Percentiles rank a stretch among this genome's conserved stretches.
Evolutionary conservation across 2,329 filamentous ascomycete species (phyloP).

Genomic region (Calonectria pauciramosa): DNA sequence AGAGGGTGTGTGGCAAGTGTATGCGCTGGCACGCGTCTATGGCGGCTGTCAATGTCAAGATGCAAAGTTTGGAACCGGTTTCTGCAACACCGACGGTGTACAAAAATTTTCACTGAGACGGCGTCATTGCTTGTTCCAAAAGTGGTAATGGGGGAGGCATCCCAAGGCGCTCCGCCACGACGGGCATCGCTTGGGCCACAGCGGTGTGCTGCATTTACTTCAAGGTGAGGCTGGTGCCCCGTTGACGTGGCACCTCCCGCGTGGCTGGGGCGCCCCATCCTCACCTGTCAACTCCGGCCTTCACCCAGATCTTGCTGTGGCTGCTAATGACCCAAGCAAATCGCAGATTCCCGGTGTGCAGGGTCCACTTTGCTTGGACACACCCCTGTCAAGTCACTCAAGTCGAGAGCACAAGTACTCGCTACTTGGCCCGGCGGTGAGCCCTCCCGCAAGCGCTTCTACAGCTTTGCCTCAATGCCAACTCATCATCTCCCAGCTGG

Average conservation of each 20-base stretch:
- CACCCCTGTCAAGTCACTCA: conserved; percentile 48
- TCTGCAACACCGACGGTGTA: conserved; percentile 36
- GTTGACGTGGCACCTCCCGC: conserved; percentile 59
- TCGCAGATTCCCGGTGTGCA: conserved; percentile 29
- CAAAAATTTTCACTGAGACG: conserved; percentile 30
- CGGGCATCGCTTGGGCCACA: conserved; percentile 35
- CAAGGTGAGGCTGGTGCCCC: conserved; percentile 54
- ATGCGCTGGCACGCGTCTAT: conserved; percentile 45
- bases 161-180: conserved; percentile 56
- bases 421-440: conserved; percentile 45
- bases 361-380: conserved; percentile 25
- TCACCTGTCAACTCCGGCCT: conserved; percentile 36
- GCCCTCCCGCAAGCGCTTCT: conserved; percentile 33
- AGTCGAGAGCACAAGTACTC: conserved; percentile 45
- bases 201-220: conserved; percentile 36
- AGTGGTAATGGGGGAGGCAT: conserved; percentile 44
- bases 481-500: conserved; percentile 46
- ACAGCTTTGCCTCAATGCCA: conserved; percentile 45
- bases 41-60: conserved; percentile 32
- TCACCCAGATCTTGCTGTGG: conserved; percentile 32
- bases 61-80: conserved; percentile 36
- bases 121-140: conserved; percentile 34
- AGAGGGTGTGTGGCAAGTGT: conserved; percentile 40
- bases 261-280: conserved; percentile 49
- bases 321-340: conserved; percentile 40